Evolutionary conservation across 208 protist species (phyloP).

Genomic region (Leishmania tropica): DNA sequence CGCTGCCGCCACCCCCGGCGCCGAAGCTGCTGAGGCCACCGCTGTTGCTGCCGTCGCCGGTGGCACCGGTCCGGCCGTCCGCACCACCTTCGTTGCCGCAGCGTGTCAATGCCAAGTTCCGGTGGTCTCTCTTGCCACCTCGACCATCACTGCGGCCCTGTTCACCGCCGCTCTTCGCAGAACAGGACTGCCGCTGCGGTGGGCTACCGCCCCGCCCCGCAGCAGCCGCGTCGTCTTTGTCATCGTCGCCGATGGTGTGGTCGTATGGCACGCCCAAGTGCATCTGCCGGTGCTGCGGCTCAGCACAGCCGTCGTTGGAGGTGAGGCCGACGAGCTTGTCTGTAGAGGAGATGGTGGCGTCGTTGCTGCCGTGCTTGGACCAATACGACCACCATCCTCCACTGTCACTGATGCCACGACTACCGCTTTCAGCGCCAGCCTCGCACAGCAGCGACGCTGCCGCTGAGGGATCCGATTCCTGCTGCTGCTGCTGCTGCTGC

Average conservation of each 20-base stretch:
- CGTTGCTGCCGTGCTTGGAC: not conserved
- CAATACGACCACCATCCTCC: not conserved
- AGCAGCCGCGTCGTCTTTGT: not conserved
- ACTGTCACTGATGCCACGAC: not conserved
- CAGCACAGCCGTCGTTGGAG: slow-evolving; percentile 12
- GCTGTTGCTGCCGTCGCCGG: not conserved
- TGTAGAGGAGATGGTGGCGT: not conserved
- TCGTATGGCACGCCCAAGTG: not conserved
- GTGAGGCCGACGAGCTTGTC: slow-evolving; percentile 26
- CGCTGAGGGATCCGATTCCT: not conserved
- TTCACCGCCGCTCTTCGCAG: not conserved
- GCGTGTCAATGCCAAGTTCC: not conserved
- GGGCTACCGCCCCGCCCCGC: not conserved
- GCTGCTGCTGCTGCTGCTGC: slow-evolving; percentile 8
- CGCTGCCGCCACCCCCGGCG: slow-evolving; percentile 2
- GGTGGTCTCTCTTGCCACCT: not conserved
- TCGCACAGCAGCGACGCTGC: not conserved
- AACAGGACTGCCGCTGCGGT: not conserved
- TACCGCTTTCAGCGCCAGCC: not conserved
- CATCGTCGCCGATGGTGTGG: not conserved
- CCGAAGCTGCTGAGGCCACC: not conserved
- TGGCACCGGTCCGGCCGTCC: not conserved
- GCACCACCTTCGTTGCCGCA: not conserved
- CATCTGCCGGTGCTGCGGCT: not conserved
- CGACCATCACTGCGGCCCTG: not conserved